A percentile compares a stretch with the other conserved stretches of the same genome.
These are phyloP conservation scores for Eucalyptus pauciflora DNA, from an alignment of 345 rosid genomes.

Conservation along the genomic window DNA sequence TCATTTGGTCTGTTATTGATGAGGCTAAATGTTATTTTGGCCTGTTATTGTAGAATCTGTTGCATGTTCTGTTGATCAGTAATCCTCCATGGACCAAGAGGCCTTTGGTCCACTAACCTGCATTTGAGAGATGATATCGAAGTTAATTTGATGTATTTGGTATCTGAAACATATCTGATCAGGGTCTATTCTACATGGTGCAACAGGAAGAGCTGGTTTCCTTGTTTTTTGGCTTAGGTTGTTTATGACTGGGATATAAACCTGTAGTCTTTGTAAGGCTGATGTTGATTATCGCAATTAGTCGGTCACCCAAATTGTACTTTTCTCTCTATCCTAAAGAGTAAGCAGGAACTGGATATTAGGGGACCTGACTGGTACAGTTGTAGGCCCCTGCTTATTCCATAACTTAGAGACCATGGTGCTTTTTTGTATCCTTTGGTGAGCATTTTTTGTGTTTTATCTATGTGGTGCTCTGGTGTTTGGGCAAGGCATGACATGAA, in stretches of 20 bases:
- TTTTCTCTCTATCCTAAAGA: not conserved
- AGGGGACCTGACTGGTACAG: not conserved
- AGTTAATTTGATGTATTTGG: not conserved
- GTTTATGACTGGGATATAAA: not conserved
- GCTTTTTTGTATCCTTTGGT: not conserved
- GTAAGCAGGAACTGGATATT: not conserved
- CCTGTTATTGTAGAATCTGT: not conserved
- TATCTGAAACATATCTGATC: not conserved
- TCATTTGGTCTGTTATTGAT: not conserved
- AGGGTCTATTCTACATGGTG: not conserved
- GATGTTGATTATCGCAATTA: not conserved
- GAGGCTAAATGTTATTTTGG: not conserved
- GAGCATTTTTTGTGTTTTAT: not conserved
- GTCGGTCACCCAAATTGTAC: not conserved
- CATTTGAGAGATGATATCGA: not conserved
- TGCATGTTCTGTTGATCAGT: not conserved
- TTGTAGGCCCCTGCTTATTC: not conserved
- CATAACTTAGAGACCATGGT: not conserved
- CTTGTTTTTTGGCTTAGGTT: not conserved
- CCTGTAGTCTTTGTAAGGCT: not conserved
- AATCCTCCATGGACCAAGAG: not conserved
- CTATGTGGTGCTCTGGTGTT: not conserved
- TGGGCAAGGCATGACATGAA: not conserved
- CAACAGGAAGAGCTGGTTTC: not conserved
- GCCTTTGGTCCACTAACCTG: not conserved